Evolutionary conservation across 2,329 filamentous ascomycete species (phyloP), one percentile per base, ranked within the genome.

Genomic region (Aspergillus ochraceoroseus): DNA sequence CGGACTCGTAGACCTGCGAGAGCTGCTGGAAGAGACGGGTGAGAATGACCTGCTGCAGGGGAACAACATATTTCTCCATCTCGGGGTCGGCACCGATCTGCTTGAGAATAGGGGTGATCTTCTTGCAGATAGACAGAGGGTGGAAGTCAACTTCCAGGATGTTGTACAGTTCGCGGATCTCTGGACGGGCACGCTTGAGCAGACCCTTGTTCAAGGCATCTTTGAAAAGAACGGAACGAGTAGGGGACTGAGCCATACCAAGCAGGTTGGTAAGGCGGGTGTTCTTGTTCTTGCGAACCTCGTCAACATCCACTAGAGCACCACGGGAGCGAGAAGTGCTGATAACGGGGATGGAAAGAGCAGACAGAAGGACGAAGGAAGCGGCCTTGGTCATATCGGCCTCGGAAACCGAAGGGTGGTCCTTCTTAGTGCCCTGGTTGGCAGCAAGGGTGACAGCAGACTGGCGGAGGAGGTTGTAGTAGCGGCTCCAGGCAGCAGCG

Each of bases 91-190:
- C 82, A 51, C 89, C 90, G 61, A 98, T 96, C 75, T 96, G 82
- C 56, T 83, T 78, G 43, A 98, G 74, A 56, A 98, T 96, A 37
- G 92, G 92, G 8, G 90, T 95, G 54, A 98, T 96, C 78, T 95
- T 96, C 71, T 94, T 83, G 81, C 92, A 96, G 63, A 98, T 98
- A 25, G 90, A 96, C 44, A 98, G 78, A 38, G 92, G 92, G 66
- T 98, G 92, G 77, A 98, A 98, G 67, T 98, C 92, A 52, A 96
- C 90, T 72, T 98, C 92, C 26, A 98, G 80, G 55, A 98, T 98
- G 71, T 95, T 94, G 79, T 95, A 98, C 30, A 98, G 80, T 44
- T 95, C 88, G 44, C 89, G 83, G 55, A 98, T 98, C 71, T 98
- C 92, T 25, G 92, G 87, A 43, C 86, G 83, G 49, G 85, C 90